Evolutionary conservation across 768 basidiomycete species (phyloP), one percentile per base, ranked within the genome.

Genomic region (Lactarius quietus): DNA sequence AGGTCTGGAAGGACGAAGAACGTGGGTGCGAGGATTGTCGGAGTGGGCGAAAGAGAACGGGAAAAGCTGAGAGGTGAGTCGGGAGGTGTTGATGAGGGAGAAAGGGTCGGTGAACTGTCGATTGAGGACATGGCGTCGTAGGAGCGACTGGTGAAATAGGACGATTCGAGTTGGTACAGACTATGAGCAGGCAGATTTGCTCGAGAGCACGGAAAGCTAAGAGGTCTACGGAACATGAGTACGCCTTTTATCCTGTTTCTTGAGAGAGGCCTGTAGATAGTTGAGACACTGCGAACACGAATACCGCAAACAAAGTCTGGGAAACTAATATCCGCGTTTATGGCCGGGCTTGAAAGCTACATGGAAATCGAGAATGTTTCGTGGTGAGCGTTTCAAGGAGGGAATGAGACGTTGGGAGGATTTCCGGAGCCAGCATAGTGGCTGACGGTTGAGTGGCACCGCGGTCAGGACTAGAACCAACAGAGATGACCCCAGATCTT

Each of bases 1-100:
- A 93, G 86, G 79, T 92, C 89, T 29, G 90, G 90, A 57, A 92
- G 78, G 69, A 72, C 31, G 63, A 77, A 54, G 33, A 57, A 68
- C 12, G 36, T 45, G 10, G 66, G 61, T 39, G 61, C 60, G 36
- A 59, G 17, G 61, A 67, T 17, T 2, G 65, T 68, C 9, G 65
- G 65, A 26, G 68, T 67, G 5, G 67, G 65, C n/a, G 65, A 67
- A 20, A 67, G 60, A 23, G 65, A 23, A 26, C 60, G 61, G 29
- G 33, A 1, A 29, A 9, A 62, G 23, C 28, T 62, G 23, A 51
- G 17, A 17, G 64, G 67, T 0, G 60, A 60, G 26, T 29, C 35
- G 38, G 56, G 59, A 28, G 67, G 64, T 33, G 62, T 39, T 7
- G 64, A 68, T 6, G 23, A 45, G 36, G 66, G 58, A 9, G 67